Evolutionary conservation across 768 basidiomycete genomes (phyloP).

Genomic region (Galerina marginata): DNA sequence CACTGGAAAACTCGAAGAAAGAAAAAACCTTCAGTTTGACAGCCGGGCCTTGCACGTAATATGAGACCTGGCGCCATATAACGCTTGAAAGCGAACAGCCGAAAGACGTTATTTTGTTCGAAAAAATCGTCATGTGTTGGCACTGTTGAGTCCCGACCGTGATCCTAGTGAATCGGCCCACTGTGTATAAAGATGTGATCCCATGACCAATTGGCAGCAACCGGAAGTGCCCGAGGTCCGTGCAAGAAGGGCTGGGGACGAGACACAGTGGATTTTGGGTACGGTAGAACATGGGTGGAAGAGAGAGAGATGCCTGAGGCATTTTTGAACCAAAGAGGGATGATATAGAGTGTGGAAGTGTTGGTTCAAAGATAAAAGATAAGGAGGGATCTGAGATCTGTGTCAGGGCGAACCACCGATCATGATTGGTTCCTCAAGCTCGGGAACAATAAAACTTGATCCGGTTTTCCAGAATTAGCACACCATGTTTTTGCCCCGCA

Average conservation of each 20-base stretch:
- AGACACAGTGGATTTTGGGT: not conserved
- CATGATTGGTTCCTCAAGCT: not conserved
- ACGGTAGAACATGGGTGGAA: not conserved
- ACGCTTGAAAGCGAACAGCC: not conserved
- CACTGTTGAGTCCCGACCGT: slow-evolving; percentile 9
- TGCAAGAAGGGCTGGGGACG: not conserved
- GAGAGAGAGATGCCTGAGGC: slow-evolving; percentile 4
- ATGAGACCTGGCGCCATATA: not conserved
- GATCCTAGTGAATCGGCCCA: slow-evolving; percentile 15
- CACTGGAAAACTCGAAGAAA: not conserved
- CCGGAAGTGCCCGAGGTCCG: slow-evolving; percentile 15
- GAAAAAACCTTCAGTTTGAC: not conserved
- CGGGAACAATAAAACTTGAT: slow-evolving; percentile 8
- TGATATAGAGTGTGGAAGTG: slow-evolving; percentile 12
- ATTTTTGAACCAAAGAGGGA: slow-evolving; percentile 7
- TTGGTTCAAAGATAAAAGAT: slow-evolving; percentile 11
- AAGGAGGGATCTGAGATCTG: slow-evolving; percentile 20
- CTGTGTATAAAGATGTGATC: slow-evolving; percentile 11
- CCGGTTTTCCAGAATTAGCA: slow-evolving; percentile 12
- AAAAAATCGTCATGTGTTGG: slow-evolving; percentile 19
- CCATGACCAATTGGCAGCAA: slow-evolving; percentile 19
- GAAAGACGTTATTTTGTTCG: slow-evolving; percentile 14
- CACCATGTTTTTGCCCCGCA: slow-evolving; percentile 13
- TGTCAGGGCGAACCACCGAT: not conserved
- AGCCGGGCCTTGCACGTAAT: slow-evolving; percentile 11